phyloP scores from a whole-genome alignment of 2,329 filamentous ascomycete species.

The Periconia sp. region DNA sequence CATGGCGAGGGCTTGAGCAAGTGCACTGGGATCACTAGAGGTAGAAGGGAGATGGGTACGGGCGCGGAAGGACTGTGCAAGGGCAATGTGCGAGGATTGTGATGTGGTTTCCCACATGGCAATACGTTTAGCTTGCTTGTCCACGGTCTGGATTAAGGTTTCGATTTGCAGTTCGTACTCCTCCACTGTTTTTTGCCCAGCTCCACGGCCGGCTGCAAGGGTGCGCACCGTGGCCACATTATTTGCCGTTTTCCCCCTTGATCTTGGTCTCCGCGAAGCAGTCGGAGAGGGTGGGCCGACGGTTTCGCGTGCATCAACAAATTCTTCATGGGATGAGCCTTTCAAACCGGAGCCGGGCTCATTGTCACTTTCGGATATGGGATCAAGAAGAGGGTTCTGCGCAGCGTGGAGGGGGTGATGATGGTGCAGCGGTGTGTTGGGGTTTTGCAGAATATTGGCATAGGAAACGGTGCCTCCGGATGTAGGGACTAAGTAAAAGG shows the following conservation, averaged over 20 bases:
- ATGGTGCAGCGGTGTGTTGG: conserved; percentile 25
- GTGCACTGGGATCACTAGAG: conserved; percentile 25
- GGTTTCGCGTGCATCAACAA: conserved; percentile 82
- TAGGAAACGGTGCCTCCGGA: conserved; percentile 92
- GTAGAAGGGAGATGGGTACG: conserved; percentile 9
- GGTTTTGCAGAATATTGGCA: conserved; percentile 71
- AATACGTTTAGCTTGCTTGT: conserved; percentile 83
- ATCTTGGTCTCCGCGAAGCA: conserved; percentile 40
- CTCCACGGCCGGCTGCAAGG: conserved; percentile 36
- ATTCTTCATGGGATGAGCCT: conserved; percentile 63
- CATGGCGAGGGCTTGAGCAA: conserved; percentile 30
- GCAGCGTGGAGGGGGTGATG: conserved; percentile 40
- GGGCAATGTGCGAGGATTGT: conserved; percentile 80
- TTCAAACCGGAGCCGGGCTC: conserved; percentile 41
- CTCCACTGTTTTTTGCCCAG: conserved; percentile 70
- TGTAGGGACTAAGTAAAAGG: conserved; percentile 90
- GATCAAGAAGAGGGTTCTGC: conserved; percentile 49
- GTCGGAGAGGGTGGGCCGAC: conserved; percentile 51
- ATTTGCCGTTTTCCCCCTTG: conserved; percentile 14
- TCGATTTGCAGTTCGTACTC: conserved; percentile 88
- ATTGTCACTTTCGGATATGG: conserved; percentile 45
- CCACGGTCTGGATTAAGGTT: conserved; percentile 79
- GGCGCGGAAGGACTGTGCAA: conserved; percentile 73
- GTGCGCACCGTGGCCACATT: conserved; percentile 27
- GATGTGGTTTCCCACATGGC: conserved; percentile 91